These are phyloP conservation scores for Pyrrhoderma noxium DNA, from an alignment of 1,284 basidiomycete species.

Conservation along the genomic window DNA sequence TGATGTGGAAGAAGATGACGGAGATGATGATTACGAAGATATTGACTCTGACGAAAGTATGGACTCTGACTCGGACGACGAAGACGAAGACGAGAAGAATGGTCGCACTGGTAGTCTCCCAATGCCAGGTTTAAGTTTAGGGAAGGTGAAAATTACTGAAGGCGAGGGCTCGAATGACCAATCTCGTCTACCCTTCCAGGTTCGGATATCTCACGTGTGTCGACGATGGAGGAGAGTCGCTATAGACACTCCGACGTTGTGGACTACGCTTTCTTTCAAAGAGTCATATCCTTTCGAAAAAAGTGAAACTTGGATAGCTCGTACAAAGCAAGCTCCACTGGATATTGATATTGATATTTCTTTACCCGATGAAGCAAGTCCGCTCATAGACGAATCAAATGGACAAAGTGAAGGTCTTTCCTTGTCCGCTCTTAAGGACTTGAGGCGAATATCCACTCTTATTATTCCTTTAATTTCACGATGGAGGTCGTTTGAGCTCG, in stretches of 20 bases:
- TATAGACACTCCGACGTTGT: constrained; percentile 29
- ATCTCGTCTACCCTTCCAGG: constrained; percentile 29
- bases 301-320: constrained; percentile 33
- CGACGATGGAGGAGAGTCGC: constrained; percentile 29
- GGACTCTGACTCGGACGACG: constrained; percentile 16
- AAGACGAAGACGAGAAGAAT: constrained; percentile 17
- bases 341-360: constrained; percentile 27
- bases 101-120: background rate
- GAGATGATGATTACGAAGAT: constrained; percentile 18
- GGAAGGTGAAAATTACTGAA: background rate
- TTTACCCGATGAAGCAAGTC: constrained; percentile 15
- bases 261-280: constrained; percentile 22
- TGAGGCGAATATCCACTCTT: constrained; percentile 38
- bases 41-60: constrained; percentile 21
- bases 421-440: constrained; percentile 22
- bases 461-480: constrained; percentile 43
- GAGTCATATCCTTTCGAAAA: constrained; percentile 27
- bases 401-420: too few relatives aligned
- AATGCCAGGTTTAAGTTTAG: constrained; percentile 9
- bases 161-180: constrained; percentile 12
- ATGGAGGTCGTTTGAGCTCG: constrained; percentile 44
- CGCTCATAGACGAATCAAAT: constrained; percentile 9
- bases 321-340: constrained; percentile 40
- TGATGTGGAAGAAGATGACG: constrained; percentile 19
- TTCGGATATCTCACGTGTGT: constrained; percentile 40